phyloP scores from a whole-genome alignment of 306 rosid genomes.

The Vicia villosa region DNA sequence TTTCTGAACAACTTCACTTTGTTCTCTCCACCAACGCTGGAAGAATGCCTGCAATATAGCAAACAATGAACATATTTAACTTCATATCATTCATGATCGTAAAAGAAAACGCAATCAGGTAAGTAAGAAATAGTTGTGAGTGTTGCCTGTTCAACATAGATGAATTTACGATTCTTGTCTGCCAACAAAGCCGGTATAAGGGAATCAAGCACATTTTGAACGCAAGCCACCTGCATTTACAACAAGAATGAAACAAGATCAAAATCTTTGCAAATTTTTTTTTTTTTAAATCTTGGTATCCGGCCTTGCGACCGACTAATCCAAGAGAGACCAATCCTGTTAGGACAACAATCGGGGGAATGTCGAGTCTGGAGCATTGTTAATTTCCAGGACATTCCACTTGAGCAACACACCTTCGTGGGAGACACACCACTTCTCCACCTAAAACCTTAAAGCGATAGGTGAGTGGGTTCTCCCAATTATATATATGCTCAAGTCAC shows the following conservation, averaged over 20 bases:
- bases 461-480: too few species aligned
- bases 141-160: conserved; percentile 79
- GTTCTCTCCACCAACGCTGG: conserved; percentile 88
- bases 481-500: too few species aligned
- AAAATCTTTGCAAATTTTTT: not conserved
- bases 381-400: too few species aligned
- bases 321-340: too few species aligned
- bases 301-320: too few species aligned
- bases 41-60: conserved; percentile 64
- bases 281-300: too few species aligned
- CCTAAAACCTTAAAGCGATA: too few species aligned
- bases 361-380: too few species aligned
- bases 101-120: not conserved
- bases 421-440: too few species aligned
- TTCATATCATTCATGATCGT: not conserved
- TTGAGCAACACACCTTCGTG: too few species aligned
- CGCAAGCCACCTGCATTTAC: conserved; percentile 65
- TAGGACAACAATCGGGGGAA: too few species aligned
- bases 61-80: not conserved
- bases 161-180: conserved; percentile 77
- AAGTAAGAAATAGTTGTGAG: not conserved
- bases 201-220: conserved; percentile 83
- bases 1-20: conserved; percentile 49
- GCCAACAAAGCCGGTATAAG: conserved; percentile 63
- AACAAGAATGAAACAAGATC: not conserved